A percentile compares a stretch with the other conserved stretches of the same genome.
Evolutionary conservation across 192 early-diverging fungal species (phyloP).

Genomic region (Jimgerdemannia lactiflua): DNA sequence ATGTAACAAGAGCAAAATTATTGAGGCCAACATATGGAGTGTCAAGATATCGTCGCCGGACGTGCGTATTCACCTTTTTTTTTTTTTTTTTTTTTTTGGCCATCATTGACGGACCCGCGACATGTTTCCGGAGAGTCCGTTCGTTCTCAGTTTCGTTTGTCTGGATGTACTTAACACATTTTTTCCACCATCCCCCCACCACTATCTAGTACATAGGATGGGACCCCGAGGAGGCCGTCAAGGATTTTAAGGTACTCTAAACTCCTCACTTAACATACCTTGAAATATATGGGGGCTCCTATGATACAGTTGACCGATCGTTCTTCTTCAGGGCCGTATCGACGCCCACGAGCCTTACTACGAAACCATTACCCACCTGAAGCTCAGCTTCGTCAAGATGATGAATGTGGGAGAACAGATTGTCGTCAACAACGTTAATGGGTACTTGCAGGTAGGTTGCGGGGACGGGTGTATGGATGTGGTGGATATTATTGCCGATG

Average conservation of each 20-base stretch:
- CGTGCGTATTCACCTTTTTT: constrained; percentile 27
- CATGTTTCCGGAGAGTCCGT: not conserved
- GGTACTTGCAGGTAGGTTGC: constrained; percentile 64
- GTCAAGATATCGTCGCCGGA: constrained; percentile 79
- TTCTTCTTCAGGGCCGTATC: constrained; percentile 50
- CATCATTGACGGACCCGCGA: not conserved
- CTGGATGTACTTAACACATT: not conserved
- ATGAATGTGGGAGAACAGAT: constrained; percentile 80
- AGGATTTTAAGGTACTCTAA: constrained; percentile 29
- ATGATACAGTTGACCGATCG: not conserved
- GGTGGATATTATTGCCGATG: not conserved
- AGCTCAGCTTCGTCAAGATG: constrained; percentile 69
- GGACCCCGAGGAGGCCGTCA: constrained; percentile 62
- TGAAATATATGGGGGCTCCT: not conserved
- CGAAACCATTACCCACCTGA: constrained; percentile 61
- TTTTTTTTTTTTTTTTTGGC: not conserved
- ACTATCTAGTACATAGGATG: constrained; percentile 61
- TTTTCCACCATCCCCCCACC: not conserved
- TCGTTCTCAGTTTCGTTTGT: not conserved
- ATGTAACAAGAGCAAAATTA: constrained; percentile 57
- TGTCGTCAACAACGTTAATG: constrained; percentile 79
- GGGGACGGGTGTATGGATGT: not conserved
- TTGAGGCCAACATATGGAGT: constrained; percentile 75
- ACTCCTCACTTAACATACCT: not conserved
- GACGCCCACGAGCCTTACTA: constrained; percentile 62